Base-by-base conservation (phyloP, 305 asterid genomes). In the Fraxinus sp. region DNA sequence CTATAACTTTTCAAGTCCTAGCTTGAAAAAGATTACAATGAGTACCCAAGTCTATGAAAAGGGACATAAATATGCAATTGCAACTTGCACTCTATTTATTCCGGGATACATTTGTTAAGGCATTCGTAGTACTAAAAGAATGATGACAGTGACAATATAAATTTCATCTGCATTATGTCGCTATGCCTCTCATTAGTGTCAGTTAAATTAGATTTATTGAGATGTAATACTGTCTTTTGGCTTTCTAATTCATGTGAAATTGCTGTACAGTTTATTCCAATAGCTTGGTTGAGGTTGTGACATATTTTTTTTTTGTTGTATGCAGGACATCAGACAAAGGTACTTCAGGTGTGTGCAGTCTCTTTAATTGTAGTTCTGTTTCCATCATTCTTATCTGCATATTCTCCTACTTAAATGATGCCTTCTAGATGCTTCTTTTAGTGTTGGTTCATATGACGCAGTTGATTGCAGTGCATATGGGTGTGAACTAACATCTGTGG, bases 251-350 rank as follows among this genome's bases (percentile, higher is more conserved):
- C 24, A 22, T 62, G 72, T 77, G 39, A 75, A 82, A 55, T 59
- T 35, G 35, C 24, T 71, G 32, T 79, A 28, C 37, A 7, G 24
- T 9, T 59, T 18, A 43, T 57, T 41, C 10, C 36, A 70, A 75
- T 78, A 3, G 73, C 59, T 71, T 78, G 57, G 35, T 83, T 14
- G 32, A 41, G 83, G 76, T 82, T 80, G 13, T 87, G 79, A 81
- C 82, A 7, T 30, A 78, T 18, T 79, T 71, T 74, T 71, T 74
- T 59, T 81, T 85, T 71, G 71, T 70, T 86, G 26, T 75, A 68
- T 85, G 91, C 97, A 95, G 98, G 92, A 75, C 95, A 49, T 92
- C 94, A 1, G 95, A 92, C 77, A 93, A 88, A 86, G 90, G 91
- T 46, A 62, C 91, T 84, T 91, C 98, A 84, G 96, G 98, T 93